Conservation (phyloP, 805 yeast genomes). For the Teunomyces stri region DNA sequence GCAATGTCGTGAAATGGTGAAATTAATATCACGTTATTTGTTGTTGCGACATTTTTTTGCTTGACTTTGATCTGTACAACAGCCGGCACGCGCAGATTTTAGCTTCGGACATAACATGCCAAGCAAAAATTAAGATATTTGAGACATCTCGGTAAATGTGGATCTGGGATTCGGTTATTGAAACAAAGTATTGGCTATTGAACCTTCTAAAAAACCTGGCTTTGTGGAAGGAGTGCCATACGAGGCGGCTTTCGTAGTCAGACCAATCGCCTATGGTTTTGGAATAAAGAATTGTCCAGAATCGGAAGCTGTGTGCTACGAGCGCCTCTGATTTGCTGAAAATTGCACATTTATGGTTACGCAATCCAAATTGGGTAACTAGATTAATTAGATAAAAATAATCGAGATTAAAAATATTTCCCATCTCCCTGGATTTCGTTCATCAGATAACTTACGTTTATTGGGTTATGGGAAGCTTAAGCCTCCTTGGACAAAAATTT, state of each 20-base stretch:
- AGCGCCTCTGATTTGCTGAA: background rate
- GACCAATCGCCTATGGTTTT: too few relatives aligned
- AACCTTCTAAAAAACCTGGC: too few relatives aligned
- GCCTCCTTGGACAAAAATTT: background rate
- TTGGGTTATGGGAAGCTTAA: background rate
- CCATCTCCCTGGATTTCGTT: background rate
- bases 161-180: too few relatives aligned
- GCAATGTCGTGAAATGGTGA: background rate
- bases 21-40: background rate
- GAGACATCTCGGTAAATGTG: too few relatives aligned
- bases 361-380: background rate
- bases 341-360: background rate
- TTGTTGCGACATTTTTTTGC: background rate
- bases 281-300: background rate
- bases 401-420: background rate
- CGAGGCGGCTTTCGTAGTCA: too few relatives aligned
- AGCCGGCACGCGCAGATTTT: too few relatives aligned
- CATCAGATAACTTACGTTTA: slow-evolving; percentile 1
- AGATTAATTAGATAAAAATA: slow-evolving; percentile 2
- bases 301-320: background rate
- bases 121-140: too few relatives aligned
- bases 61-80: too few relatives aligned
- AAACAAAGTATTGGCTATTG: too few relatives aligned
- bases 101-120: too few relatives aligned
- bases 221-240: too few relatives aligned